Base-by-base conservation (phyloP, 352 stramenopile genomes). In the Globisporangium cederbergense region DNA sequence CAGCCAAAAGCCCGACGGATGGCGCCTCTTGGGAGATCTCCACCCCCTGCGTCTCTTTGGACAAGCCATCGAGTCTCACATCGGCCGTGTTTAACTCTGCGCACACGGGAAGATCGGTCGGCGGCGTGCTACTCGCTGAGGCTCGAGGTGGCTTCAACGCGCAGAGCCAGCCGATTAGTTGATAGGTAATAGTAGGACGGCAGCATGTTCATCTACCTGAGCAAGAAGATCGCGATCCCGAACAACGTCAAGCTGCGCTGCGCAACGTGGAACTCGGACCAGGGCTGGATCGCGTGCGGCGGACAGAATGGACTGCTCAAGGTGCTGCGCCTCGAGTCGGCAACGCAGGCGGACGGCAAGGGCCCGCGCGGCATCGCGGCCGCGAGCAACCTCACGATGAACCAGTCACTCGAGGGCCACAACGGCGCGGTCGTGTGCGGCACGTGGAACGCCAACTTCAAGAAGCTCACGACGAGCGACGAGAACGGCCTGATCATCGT, bases 401-500 rank as follows among this genome's bases (percentile, higher is more conserved):
- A 98, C 72, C 93, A 98, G 72, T 97, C 91, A 10, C 82, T 98
- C 20, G 94, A 98, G 56, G 94, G 94, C 34, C 95, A 98, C 74
- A 91, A 97, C 60, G 86, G 85, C 52, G 76, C 79, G 13, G 91
- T 98, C 5, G 79, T 97, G 67, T 98, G 92, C 65, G 85, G 88
- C 34, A 96, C 92, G 42, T 98, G 95, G 95, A 98, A 98, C 68
- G 87, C 88, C 64, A 93, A 86, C 66, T 98, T 93, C 66, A 93
- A 96, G 65, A 98, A 98, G 77, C 90, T 98, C 60, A 98, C 93
- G 10, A 98, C 93, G 13, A 97, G 85, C 72, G 94, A 98, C 74
- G 89, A 98, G 70, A 95, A 96, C 63, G 95, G 95, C 8, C 77
- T 98, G 10, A 98, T 98, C 74, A 98, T 98, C 61, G 94, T 98